phyloP scores from a whole-genome alignment of 2,329 filamentous ascomycete species.

The Elsinoe australis region DNA sequence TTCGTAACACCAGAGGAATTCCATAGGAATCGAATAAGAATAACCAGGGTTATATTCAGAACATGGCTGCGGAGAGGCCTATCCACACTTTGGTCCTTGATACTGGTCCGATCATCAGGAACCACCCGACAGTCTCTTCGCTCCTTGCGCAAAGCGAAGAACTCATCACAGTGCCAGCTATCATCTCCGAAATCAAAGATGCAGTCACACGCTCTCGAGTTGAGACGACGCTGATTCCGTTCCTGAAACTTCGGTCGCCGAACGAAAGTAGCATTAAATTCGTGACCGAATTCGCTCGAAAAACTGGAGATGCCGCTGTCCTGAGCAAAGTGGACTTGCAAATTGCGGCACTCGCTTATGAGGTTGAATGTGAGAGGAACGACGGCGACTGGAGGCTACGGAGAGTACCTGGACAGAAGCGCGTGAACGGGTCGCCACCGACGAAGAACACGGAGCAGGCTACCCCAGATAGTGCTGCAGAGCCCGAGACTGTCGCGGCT shows the following conservation, averaged over 20 bases:
- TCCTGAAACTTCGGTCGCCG: slow-evolving; percentile 69
- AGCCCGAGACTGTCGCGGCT: neutral
- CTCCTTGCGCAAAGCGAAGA: slow-evolving; percentile 68
- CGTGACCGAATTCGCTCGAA: slow-evolving; percentile 75
- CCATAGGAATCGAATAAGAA: too few relatives aligned
- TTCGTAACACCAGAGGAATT: too few relatives aligned
- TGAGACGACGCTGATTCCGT: slow-evolving; percentile 77
- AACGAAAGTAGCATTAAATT: slow-evolving; percentile 68
- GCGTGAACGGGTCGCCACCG: slow-evolving; percentile 62
- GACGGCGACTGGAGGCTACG: slow-evolving; percentile 82
- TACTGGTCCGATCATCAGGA: slow-evolving; percentile 87
- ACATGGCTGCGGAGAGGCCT: slow-evolving; percentile 48
- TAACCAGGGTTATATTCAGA: too few relatives aligned
- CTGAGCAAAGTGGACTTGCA: slow-evolving; percentile 85
- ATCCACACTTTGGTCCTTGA: slow-evolving; percentile 83
- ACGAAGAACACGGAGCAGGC: slow-evolving; percentile 29
- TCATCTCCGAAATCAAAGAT: slow-evolving; percentile 83
- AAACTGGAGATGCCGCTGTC: slow-evolving; percentile 82
- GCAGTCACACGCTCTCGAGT: slow-evolving; percentile 70
- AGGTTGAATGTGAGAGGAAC: slow-evolving; percentile 86
- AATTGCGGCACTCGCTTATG: slow-evolving; percentile 82
- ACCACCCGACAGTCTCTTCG: slow-evolving; percentile 76
- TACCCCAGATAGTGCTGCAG: neutral
- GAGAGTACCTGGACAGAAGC: slow-evolving; percentile 69
- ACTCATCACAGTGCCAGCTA: slow-evolving; percentile 75